phyloP scores from a whole-genome alignment of 2,329 filamentous ascomycete genomes.

The Thelonectria discophora region DNA sequence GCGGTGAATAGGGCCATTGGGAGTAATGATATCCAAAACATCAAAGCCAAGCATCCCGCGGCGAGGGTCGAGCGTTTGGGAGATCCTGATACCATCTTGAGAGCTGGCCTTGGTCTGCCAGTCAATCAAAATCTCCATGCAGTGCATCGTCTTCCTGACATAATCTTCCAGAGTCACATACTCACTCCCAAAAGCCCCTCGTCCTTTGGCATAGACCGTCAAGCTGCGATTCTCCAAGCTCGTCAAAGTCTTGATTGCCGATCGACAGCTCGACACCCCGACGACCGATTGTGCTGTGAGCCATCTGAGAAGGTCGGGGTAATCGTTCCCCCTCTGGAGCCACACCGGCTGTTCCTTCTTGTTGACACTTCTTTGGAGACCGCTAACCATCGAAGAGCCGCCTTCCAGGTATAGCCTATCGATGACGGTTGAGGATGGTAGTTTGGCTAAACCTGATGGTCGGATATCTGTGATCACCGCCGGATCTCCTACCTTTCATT shows the following conservation, averaged over 20 bases:
- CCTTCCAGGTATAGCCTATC: slow-evolving; percentile 27
- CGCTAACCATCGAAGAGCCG: slow-evolving; percentile 3
- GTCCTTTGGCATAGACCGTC: neutral
- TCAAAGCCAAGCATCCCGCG: neutral
- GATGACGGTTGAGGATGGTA: neutral
- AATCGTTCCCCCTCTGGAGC: slow-evolving; percentile 25
- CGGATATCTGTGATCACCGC: neutral
- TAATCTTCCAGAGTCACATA: slow-evolving; percentile 8
- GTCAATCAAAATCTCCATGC: slow-evolving; percentile 18
- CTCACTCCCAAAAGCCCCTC: neutral
- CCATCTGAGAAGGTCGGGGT: slow-evolving; percentile 26
- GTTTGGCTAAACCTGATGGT: neutral
- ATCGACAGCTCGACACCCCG: slow-evolving; percentile 20
- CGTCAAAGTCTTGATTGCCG: slow-evolving; percentile 19
- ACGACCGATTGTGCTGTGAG: slow-evolving; percentile 23
- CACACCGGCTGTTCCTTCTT: slow-evolving; percentile 21
- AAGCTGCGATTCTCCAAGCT: slow-evolving; percentile 16
- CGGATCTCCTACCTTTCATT: neutral
- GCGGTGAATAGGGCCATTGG: neutral
- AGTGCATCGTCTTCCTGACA: slow-evolving; percentile 5
- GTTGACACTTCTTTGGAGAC: slow-evolving; percentile 17
- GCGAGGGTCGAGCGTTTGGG: slow-evolving; percentile 12
- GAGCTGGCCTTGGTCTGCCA: neutral
- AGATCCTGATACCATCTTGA: slow-evolving; percentile 18
- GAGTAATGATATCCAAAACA: neutral